Base-by-base conservation (phyloP, 176 grass and related monocot genomes). In the Phoenix dactylifera region DNA sequence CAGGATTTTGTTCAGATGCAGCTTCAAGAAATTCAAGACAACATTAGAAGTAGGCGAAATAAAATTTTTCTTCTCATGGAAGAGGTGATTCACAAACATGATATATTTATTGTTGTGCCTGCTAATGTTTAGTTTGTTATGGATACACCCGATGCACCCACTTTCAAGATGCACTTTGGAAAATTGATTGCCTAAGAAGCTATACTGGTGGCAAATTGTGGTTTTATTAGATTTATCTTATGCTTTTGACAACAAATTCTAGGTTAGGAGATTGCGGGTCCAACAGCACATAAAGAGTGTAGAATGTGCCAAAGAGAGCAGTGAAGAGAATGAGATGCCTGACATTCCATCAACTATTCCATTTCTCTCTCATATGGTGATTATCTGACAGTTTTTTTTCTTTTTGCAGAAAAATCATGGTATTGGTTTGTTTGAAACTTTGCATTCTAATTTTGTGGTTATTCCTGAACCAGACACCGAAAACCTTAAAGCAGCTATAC, bases 1-100 rank as follows among this genome's bases (percentile, higher is more conserved):
- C 78, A 88, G 59, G 81, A 88, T 60, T 97, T 97, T 52, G 74
- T 78, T 72, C 78, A 88, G 59, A 80, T 97, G 81, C 81, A 88
- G 35, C 52, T 76, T 2, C 87, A 88, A 68, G 87, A 91, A 77
- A 91, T 91, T 64, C 76, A 87, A 59, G 84, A 88, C 52, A 97
- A 85, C 35, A 88, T 91, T 70, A 85, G 69, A 72, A 91, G 76
- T 66, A 78, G 93, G 3, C 76, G 93, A 51, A 91, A 74, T 64
- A 97, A 83, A 80, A 97, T 80, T 52, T 97, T 97, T 70, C 84
- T 88, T 76, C 77, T 91, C 29, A 97, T 97, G 93, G 93, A 97
- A 76, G 93, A 97, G 84, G 87, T 91, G 69, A 66, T 20, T 69
- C 54, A 5, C 22, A n/a, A 15, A 30, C 16, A 22, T 73, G 66